These are phyloP conservation scores for Volvariella surrecta DNA, from an alignment of 1,284 basidiomycete genomes.

Conservation along the genomic window DNA sequence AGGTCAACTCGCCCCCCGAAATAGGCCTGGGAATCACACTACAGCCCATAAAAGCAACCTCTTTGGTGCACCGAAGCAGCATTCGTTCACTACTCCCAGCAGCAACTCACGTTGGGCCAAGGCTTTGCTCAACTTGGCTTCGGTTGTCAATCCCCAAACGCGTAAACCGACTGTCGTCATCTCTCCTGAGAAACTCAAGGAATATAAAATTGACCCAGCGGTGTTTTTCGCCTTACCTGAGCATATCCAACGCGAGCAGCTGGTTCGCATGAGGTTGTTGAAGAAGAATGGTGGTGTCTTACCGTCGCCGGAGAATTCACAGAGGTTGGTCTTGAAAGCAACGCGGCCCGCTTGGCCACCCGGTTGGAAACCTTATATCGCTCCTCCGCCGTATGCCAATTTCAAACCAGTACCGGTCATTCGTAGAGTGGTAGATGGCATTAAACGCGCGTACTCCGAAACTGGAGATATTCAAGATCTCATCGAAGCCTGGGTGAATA, in stretches of 20 bases:
- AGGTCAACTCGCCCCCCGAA: constrained; percentile 49
- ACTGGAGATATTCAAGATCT: constrained; percentile 61
- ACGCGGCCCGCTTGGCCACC: constrained; percentile 26
- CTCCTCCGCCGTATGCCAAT: constrained; percentile 43
- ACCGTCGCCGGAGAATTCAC: constrained; percentile 20
- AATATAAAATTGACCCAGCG: constrained; percentile 61
- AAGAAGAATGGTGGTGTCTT: constrained; percentile 34
- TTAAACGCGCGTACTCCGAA: constrained; percentile 47
- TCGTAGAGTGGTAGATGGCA: constrained; percentile 43
- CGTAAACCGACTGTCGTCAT: background rate
- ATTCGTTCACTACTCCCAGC: background rate
- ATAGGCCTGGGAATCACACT: constrained; percentile 21
- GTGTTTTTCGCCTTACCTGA: constrained; percentile 61
- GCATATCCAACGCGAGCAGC: constrained; percentile 66
- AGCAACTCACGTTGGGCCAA: background rate
- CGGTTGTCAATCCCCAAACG: background rate
- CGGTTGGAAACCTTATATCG: constrained; percentile 28
- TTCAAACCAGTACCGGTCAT: constrained; percentile 39
- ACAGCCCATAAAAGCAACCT: too few relatives aligned
- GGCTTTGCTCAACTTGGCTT: background rate
- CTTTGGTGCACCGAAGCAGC: too few relatives aligned
- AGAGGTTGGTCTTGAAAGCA: constrained; percentile 48
- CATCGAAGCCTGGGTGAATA: constrained; percentile 66
- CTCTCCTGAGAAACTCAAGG: constrained; percentile 35
- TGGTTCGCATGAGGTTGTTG: constrained; percentile 45